Evolutionary conservation across 164 flowering plant species (phyloP), one percentile per base, ranked within the genome.

Genomic region (Echeveria elegans): DNA sequence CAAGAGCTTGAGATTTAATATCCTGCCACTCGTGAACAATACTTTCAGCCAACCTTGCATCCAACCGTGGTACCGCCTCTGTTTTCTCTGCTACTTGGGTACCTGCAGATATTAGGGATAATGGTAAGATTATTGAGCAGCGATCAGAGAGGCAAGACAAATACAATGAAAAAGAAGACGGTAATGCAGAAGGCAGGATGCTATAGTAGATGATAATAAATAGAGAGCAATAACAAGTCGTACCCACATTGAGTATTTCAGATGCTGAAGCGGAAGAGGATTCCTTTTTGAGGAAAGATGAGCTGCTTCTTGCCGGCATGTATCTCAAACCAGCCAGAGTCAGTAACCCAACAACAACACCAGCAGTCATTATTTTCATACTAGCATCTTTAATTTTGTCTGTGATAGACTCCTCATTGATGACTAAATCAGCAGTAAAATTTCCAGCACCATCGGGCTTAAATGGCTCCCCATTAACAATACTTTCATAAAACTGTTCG

Each of bases 11-110:
- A 47, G 96, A 87, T 74, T 94, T 94, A 26, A 89, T 73, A 48
- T 68, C 76, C 81, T 94, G 99, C 99, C 99, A 94, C 75, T 83
- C 84, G 63, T 89, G 86, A 68, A 94, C 97, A 28, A 90, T 64
- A 79, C 53, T 74, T 81, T 94, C 98, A 0, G 98, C 98, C 68
- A 84, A 75, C 76, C 88, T 88, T 69, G 97, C 96, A 83, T 94
- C 96, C 99, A 94, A 88, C 82, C 77, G 85, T 2, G 89, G 86
- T 30, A 78, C 50, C 52, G 82, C 84, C 71, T 81, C 80, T 40
- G 74, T 43, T 63, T 43, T 71, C 73, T 82, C 90, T 76, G 67
- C 81, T 76, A 64, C 75, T 26, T 66, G n/a, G 23, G 71, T 36
- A 59, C 70, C 82, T 80, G 78, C 70, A 9, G 63, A 36, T 65